Evolutionary conservation across 805 yeast species (phyloP).

Genomic region (Lipomyces orientalis): DNA sequence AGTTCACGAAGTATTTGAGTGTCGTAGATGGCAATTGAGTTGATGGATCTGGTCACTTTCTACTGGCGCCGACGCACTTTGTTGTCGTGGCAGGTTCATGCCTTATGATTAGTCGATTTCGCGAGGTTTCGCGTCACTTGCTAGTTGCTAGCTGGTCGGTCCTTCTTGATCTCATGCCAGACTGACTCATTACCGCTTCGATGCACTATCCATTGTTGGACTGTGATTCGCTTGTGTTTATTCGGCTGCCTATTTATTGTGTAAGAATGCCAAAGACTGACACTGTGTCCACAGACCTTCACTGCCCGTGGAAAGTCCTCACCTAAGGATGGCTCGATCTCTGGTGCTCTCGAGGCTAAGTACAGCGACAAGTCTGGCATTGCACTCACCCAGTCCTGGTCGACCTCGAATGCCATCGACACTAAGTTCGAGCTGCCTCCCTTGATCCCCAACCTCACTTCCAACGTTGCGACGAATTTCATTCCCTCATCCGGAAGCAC

Average conservation of each 20-base stretch:
- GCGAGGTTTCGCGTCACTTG: not conserved
- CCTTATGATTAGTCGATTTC: not conserved
- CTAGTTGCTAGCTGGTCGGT: not conserved
- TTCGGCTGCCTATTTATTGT: no score
- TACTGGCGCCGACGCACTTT: not conserved
- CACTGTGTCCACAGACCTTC: slow-evolving; percentile 54
- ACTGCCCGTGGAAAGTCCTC: slow-evolving; percentile 89
- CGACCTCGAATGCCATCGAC: slow-evolving; percentile 87
- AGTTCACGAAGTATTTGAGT: not conserved
- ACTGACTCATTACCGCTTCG: not conserved
- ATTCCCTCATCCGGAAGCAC: slow-evolving; percentile 80
- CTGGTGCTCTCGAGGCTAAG: slow-evolving; percentile 90
- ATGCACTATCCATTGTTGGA: not conserved
- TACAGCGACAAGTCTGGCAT: slow-evolving; percentile 90
- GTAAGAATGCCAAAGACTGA: not conserved
- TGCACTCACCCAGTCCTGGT: slow-evolving; percentile 97
- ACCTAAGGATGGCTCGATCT: slow-evolving; percentile 77
- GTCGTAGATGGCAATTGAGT: not conserved
- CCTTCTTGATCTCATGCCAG: not conserved
- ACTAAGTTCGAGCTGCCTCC: slow-evolving; percentile 93
- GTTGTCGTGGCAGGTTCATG: not conserved
- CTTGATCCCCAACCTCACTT: slow-evolving; percentile 89
- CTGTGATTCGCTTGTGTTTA: not conserved
- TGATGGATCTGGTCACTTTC: not conserved
- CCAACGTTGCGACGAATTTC: slow-evolving; percentile 85